Conservation (phyloP, 2,329 filamentous ascomycete species). For the Chalaropsis ovoidea region DNA sequence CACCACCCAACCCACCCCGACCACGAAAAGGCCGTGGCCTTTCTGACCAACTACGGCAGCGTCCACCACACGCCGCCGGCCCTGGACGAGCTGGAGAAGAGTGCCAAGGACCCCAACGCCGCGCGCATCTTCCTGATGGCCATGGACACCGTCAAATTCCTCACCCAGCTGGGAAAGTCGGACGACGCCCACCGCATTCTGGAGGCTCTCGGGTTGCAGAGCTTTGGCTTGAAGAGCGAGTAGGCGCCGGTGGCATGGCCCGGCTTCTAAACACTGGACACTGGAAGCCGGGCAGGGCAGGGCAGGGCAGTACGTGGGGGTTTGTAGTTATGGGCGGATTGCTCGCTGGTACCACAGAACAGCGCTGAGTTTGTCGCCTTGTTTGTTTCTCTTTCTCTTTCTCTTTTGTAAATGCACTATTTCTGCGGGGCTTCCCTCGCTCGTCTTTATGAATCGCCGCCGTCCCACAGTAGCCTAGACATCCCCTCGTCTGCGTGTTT, state of each 20-base stretch:
- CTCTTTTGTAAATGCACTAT: not conserved
- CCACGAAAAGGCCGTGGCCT: conserved; percentile 39
- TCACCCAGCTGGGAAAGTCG: conserved; percentile 31
- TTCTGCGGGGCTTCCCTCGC: not conserved
- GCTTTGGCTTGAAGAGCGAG: not conserved
- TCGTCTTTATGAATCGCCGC: not conserved
- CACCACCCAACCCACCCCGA: conserved; percentile 45
- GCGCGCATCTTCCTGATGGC: conserved; percentile 27
- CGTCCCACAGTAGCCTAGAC: conserved; percentile 4
- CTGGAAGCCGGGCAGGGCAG: too few species aligned
- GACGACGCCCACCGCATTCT: conserved; percentile 32
- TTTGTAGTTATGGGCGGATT: not conserved
- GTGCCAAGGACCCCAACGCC: conserved; percentile 13
- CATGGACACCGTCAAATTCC: conserved; percentile 33
- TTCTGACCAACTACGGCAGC: conserved; percentile 32
- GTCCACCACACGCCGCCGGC: not conserved
- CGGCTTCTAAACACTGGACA: not conserved
- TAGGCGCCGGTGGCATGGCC: not conserved
- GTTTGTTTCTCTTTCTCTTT: not conserved
- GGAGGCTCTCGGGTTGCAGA: conserved; percentile 25
- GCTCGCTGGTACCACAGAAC: conserved; percentile 19
- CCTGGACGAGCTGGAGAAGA: not conserved
- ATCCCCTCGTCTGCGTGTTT: not conserved
- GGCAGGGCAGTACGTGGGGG: not conserved
- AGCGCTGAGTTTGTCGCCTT: not conserved